Evolutionary conservation across 306 rosid species (phyloP), one percentile per base, ranked within the genome.

Genomic region (Citrullus colocynthis): DNA sequence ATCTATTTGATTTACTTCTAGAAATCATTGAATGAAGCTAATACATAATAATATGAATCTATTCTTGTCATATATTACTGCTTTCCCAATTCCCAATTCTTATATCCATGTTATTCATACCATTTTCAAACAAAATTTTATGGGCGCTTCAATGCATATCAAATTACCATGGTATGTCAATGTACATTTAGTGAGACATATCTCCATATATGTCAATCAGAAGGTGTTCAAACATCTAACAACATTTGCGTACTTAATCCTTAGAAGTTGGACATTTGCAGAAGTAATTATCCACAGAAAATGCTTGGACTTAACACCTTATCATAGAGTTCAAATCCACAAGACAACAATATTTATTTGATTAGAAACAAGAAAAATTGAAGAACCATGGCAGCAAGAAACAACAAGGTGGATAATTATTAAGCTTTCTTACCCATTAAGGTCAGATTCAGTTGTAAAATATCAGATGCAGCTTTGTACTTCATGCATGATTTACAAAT

Each of bases 401-500:
- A 71, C 55, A 67, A 48, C 15, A 48, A 15, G 39, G 39, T 21
- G 41, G 24, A 2, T 6, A 48, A 3, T 24, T 21, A 24, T 71
- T 24, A 48, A 11, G 15, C 7, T 28, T 54, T 80, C 87, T 84
- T 78, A 91, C 93, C 78, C 48, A 80, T 62, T 49, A 74, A 77
- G 79, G 80, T 78, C 71, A 82, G 56, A 69, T 17, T 69, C 80
- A 34, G 76, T 76, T 73, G 80, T 52, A 45, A 52, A 48, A 78
- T 54, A 75, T 81, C 86, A 78, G 69, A 85, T 78, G 87, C 84
- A 78, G 86, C 59, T 78, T 44, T 75, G 41, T 71, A 48, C 75
- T 42, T 69, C 84, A 73, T 64, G 80, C 75, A 72, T 71, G 80
- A 67, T 87, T 81, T 69, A 64, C 74, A 76, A 75, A 80, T 74